Base-by-base conservation (phyloP, 495 filamentous ascomycete genomes). In the Acidomyces sp. region DNA sequence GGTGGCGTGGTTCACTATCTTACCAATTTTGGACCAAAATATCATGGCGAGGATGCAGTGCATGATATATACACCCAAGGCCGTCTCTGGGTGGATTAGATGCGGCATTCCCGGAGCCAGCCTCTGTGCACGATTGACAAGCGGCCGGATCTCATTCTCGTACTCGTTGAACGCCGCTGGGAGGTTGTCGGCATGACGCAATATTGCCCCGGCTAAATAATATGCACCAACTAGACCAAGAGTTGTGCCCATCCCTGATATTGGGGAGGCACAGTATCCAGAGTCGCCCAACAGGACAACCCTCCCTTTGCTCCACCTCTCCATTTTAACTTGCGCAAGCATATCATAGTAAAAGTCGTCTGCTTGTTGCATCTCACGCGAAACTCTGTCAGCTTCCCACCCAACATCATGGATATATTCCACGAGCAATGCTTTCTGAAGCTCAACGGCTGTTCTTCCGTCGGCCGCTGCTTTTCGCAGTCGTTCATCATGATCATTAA, bases 131-230 rank as follows among this genome's bases (percentile, higher is more conserved):
- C 60, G 51, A 3, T 58, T 29, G 25, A 69, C 57, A 32, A 66
- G 48, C 4, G 65, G 67, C 41, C 57, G 55, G 49, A 71, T 61
- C 13, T 42, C 41, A 39, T 61, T 41, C 42, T 68, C 62, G 52
- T 71, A 69, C 3, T 39, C 55, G 25, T 32, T 34, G 30, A 71
- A 50, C 12, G 56, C 67, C 3, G 55, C 54, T 3, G 43, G 44
- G 16, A 63, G 33, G 32, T 67, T 51, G 31, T 46, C 48, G 9
- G 34, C 24, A 31, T 59, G 37, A 34, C 43, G 55, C 2, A 37
- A 25, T 16, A 56, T 24, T 30, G 41, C 43, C 18, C 54, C 54
- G 16, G 51, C 54, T 16, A 56, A 41, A 27, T 40, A 39, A 35
- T 56, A 54, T 6, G 51, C 46, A 22, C 54, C 54, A 15, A 24